Conservation (phyloP, 2,329 filamentous ascomycete genomes). For the Teratosphaeria destructans region DNA sequence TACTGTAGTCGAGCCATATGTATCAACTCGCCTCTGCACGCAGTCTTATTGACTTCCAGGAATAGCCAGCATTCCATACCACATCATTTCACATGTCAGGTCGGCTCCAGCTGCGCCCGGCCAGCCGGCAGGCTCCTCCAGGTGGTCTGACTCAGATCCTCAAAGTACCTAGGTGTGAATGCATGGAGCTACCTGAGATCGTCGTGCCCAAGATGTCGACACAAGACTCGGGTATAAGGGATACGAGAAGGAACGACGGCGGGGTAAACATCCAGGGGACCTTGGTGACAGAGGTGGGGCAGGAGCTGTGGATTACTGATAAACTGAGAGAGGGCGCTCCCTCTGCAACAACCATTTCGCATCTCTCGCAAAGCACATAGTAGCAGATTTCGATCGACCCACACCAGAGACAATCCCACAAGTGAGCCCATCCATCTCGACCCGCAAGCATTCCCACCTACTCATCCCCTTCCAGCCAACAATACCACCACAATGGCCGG, state of each 20-base stretch:
- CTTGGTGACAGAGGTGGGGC: not conserved
- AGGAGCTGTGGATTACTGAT: not conserved
- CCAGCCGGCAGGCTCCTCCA: not conserved
- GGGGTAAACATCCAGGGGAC: not conserved
- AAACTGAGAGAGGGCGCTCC: not conserved
- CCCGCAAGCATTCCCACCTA: not conserved
- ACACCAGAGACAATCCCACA: not conserved
- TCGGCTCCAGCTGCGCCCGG: not conserved
- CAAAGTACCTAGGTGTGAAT: not conserved
- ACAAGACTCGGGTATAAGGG: not conserved
- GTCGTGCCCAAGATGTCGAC: not conserved
- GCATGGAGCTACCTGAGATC: not conserved
- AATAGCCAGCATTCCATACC: not conserved
- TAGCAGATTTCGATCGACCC: not conserved
- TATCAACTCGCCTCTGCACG: not conserved
- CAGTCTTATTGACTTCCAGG: not conserved
- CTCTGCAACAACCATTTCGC: not conserved
- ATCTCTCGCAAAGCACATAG: not conserved
- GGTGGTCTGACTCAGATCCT: not conserved
- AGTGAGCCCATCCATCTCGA: not conserved
- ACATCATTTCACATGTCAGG: not conserved
- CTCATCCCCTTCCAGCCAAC: not conserved
- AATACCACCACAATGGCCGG: conserved; percentile 1
- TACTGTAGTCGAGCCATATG: not conserved
- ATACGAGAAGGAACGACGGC: not conserved